A percentile compares a stretch with the other conserved stretches of the same genome.
Conservation (phyloP, 2,329 filamentous ascomycete genomes). For the Colletotrichum echinochloae region DNA sequence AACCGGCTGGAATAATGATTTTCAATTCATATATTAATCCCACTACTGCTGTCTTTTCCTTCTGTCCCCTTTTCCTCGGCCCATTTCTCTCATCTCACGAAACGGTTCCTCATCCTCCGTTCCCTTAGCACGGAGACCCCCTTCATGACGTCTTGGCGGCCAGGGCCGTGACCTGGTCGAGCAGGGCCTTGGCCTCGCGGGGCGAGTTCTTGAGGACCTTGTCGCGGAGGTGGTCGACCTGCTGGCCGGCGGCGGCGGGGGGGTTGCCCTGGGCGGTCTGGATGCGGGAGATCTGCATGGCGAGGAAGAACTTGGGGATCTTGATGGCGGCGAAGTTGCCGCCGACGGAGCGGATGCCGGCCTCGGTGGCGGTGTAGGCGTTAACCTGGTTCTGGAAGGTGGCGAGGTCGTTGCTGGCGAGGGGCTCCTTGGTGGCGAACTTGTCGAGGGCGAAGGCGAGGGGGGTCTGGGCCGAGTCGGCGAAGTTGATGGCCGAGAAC, state of each 20-base stretch:
- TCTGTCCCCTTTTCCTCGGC: no score
- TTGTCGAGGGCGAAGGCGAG: constrained; percentile 65
- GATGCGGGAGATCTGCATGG: constrained; percentile 69
- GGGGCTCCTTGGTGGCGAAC: constrained; percentile 64
- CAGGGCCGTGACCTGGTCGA: constrained; percentile 64
- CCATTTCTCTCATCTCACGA: no score
- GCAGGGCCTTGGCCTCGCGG: constrained; percentile 59
- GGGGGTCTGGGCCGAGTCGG: constrained; percentile 58
- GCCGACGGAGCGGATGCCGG: constrained; percentile 65
- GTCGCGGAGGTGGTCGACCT: constrained; percentile 67
- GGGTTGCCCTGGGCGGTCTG: constrained; percentile 69
- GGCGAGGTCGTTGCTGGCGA: constrained; percentile 62
- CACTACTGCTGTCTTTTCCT: background rate
- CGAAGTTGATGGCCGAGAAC: constrained; percentile 70
- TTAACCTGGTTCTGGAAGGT: constrained; percentile 66
- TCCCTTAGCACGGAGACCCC: no score
- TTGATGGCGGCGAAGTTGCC: constrained; percentile 67
- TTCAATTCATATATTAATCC: constrained; percentile 33
- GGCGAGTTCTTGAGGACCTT: constrained; percentile 69
- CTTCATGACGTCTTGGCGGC: constrained; percentile 34
- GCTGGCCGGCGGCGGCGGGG: constrained; percentile 62
- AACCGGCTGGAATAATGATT: constrained; percentile 30
- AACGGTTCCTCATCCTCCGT: no score
- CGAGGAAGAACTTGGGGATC: constrained; percentile 72
- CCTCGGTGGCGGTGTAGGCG: constrained; percentile 70